Base-by-base conservation (phyloP, 2,329 filamentous ascomycete genomes). In the Raffaelea albimanens region DNA sequence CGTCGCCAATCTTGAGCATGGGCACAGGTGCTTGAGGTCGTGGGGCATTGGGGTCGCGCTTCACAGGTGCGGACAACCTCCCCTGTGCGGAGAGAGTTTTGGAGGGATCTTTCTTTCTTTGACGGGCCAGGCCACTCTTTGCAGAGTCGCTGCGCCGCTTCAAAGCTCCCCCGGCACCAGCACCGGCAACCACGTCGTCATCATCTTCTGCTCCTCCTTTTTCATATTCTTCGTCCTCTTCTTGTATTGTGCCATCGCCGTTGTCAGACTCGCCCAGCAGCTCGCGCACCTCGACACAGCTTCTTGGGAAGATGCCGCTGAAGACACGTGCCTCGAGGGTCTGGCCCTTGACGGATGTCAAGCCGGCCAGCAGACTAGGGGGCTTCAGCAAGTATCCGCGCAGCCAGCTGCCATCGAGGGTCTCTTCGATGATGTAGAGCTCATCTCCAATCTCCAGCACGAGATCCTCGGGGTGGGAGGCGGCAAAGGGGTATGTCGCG, bases 381-480 rank as follows among this genome's bases (percentile, higher is more conserved):
- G 93, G 91, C 53, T 93, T 89, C 56, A 98, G 85, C 51, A 98
- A 76, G 67, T 98, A 98, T 50, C 93, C 93, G 47, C 93, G 84
- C 66, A 91, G 85, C 94, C 93, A 98, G 63, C 87, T 80, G 59
- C 85, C 87, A 67, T 95, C 81, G 20, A 88, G 85, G 36, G 91
- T 94, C 68, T 97, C 88, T 68, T 97, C 91, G 62, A 98, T 96
- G 56, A 98, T 94, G 69, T 98, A 98, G 55, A 98, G 75, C 68
- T 98, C 93, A 76, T 98, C 93, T 64, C 93, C 93, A 54, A 98
- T 87, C 67, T 98, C 90, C 63, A 98, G 83, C 10, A 94, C 93
- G 19, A 98, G 82, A 67, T 98, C 93, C 63, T 89, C 87, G 46
- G 89, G 81, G 55, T 83, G 83, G 51, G 86, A 83, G 51, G 93